These are phyloP conservation scores for Triglochin maritima DNA, from an alignment of 106 monocot genomes.

Conservation along the genomic window DNA sequence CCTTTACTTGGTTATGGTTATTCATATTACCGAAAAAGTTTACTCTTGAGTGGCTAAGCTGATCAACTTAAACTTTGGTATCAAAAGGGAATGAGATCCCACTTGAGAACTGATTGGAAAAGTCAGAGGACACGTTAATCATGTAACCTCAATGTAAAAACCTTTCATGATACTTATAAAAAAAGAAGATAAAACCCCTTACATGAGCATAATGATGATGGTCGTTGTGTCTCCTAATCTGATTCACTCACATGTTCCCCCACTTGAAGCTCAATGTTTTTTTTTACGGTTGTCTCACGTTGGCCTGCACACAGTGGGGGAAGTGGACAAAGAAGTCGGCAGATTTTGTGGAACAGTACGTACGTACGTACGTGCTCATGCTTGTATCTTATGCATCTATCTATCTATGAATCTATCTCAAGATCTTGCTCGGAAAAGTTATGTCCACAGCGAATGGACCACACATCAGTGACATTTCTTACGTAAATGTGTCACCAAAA, in stretches of 20 bases:
- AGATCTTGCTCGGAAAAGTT: neutral
- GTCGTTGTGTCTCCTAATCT: too few species aligned
- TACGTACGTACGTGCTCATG: neutral
- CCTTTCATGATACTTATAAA: too few species aligned
- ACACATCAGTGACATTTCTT: neutral
- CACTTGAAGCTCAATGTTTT: neutral
- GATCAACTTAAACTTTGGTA: too few species aligned
- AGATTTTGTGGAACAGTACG: conserved; percentile 1
- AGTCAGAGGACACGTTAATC: too few species aligned
- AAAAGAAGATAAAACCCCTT: too few species aligned
- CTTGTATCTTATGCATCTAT: conserved; percentile 1
- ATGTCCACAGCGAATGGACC: conserved; percentile 1
- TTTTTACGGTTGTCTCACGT: conserved; percentile 8
- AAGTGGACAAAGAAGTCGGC: neutral
- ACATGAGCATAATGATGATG: too few species aligned
- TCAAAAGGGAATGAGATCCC: too few species aligned
- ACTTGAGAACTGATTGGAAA: too few species aligned
- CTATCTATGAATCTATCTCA: neutral
- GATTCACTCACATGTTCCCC: neutral
- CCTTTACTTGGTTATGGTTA: too few species aligned
- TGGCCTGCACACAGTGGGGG: neutral
- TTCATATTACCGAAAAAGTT: too few species aligned
- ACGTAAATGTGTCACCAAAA: neutral
- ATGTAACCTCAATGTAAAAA: too few species aligned
- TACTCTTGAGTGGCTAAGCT: too few species aligned